These are phyloP conservation scores for Boletus barrowsii DNA, from an alignment of 768 basidiomycete species.

Conservation along the genomic window DNA sequence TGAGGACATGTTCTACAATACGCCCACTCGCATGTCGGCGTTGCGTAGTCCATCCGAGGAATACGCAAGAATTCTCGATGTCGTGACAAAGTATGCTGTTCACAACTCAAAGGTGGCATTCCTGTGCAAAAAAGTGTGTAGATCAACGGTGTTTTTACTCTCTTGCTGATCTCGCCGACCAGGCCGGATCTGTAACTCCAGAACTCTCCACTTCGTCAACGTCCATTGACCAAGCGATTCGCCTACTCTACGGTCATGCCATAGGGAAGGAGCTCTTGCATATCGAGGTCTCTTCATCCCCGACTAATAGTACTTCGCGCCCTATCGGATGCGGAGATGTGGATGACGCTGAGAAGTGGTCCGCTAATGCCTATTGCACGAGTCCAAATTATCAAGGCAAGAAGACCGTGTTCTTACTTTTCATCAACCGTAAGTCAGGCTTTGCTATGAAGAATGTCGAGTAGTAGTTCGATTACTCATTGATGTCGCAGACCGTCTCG, in stretches of 20 bases:
- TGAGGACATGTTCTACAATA: slow-evolving; percentile 94
- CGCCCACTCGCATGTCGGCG: slow-evolving; percentile 81
- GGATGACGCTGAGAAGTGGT: slow-evolving; percentile 54
- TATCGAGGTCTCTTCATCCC: slow-evolving; percentile 36
- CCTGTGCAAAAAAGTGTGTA: slow-evolving; percentile 81
- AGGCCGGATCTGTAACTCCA: slow-evolving; percentile 73
- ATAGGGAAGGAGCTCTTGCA: slow-evolving; percentile 75
- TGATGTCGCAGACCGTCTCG: slow-evolving; percentile 69
- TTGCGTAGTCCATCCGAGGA: slow-evolving; percentile 86
- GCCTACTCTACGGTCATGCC: slow-evolving; percentile 74
- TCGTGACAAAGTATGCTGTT: slow-evolving; percentile 88
- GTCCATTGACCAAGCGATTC: slow-evolving; percentile 68
- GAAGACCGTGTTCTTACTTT: slow-evolving; percentile 80
- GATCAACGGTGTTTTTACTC: background rate
- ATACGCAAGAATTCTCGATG: slow-evolving; percentile 86
- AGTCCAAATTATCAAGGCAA: slow-evolving; percentile 89
- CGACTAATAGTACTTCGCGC: slow-evolving; percentile 23
- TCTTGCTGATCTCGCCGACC: slow-evolving; percentile 3
- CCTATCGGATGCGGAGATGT: slow-evolving; percentile 16
- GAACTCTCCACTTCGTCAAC: slow-evolving; percentile 78
- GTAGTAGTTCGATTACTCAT: background rate
- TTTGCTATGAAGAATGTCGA: background rate
- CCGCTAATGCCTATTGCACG: slow-evolving; percentile 72
- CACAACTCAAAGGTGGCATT: slow-evolving; percentile 91
- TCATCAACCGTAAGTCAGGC: slow-evolving; percentile 82